Conservation (phyloP, 345 rosid species). For the Eutrema heterophyllum region DNA sequence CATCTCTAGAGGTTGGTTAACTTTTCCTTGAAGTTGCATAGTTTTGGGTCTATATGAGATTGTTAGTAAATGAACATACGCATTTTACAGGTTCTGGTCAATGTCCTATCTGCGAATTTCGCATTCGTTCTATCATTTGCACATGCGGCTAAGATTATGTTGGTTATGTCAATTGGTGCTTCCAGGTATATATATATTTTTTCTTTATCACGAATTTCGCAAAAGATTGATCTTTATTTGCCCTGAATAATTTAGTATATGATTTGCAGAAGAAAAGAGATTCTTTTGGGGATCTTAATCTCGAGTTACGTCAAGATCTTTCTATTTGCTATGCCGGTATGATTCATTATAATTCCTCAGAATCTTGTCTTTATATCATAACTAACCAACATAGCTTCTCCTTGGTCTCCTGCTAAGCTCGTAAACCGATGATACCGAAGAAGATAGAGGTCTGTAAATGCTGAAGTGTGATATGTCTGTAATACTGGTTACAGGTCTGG, state of each 20-base stretch:
- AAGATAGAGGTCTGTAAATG: background rate
- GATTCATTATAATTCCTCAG: background rate
- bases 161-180: constrained; percentile 28
- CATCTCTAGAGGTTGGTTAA: constrained; percentile 12
- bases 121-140: constrained; percentile 47
- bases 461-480: background rate
- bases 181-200: constrained; percentile 39
- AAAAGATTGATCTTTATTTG: background rate
- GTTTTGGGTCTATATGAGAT: background rate
- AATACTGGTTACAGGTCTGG: constrained; percentile 57
- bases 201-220: background rate
- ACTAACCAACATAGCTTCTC: background rate
- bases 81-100: constrained; percentile 47
- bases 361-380: background rate
- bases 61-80: background rate
- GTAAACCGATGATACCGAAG: background rate
- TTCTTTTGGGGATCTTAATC: constrained; percentile 51
- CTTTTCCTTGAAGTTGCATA: background rate
- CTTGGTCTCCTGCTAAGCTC: background rate
- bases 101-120: constrained; percentile 54
- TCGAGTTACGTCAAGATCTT: constrained; percentile 79
- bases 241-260: background rate
- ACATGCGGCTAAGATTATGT: constrained; percentile 34
- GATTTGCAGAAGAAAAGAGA: constrained; percentile 36
- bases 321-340: constrained; percentile 65